A percentile compares a stretch with the other conserved stretches of the same genome.
These are phyloP conservation scores for Mycena haematopus DNA, from an alignment of 768 basidiomycete species.

Conservation along the genomic window DNA sequence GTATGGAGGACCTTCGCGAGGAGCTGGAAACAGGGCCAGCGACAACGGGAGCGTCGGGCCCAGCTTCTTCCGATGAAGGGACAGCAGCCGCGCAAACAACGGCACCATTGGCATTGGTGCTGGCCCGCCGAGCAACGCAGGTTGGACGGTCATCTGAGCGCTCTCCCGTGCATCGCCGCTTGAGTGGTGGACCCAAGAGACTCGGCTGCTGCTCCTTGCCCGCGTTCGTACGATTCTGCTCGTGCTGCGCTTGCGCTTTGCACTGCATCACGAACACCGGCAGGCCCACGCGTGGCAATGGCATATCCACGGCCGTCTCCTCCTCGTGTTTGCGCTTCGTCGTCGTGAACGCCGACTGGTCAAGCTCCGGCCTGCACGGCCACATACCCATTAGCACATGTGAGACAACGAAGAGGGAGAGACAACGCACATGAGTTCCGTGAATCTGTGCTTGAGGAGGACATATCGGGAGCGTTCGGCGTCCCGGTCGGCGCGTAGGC, in stretches of 20 bases:
- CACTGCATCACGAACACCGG: conserved; percentile 22
- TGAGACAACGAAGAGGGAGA: too few relatives aligned
- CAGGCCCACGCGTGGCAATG: conserved; percentile 7
- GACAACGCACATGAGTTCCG: conserved; percentile 10
- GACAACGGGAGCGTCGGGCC: too few relatives aligned
- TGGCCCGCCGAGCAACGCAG: too few relatives aligned
- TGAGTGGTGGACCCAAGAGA: conserved; percentile 22
- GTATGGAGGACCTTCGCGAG: too few relatives aligned
- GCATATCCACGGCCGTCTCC: neutral
- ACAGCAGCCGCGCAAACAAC: too few relatives aligned
- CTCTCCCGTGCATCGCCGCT: conserved; percentile 11
- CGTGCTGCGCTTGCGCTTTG: neutral
- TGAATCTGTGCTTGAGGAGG: conserved; percentile 22
- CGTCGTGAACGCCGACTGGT: neutral
- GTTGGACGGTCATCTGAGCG: too few relatives aligned
- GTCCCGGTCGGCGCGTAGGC: conserved; percentile 23
- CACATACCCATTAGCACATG: neutral
- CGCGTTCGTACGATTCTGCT: conserved; percentile 15
- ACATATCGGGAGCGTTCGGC: conserved; percentile 1
- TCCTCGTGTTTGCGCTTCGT: neutral
- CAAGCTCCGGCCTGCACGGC: neutral
- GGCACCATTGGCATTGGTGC: too few relatives aligned
- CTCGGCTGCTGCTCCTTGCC: neutral
- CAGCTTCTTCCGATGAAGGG: too few relatives aligned
- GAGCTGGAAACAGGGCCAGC: too few relatives aligned